A percentile compares a stretch with the other conserved stretches of the same genome.
phyloP scores from a whole-genome alignment of 495 filamentous ascomycete species.

The Amorphotheca resinae region DNA sequence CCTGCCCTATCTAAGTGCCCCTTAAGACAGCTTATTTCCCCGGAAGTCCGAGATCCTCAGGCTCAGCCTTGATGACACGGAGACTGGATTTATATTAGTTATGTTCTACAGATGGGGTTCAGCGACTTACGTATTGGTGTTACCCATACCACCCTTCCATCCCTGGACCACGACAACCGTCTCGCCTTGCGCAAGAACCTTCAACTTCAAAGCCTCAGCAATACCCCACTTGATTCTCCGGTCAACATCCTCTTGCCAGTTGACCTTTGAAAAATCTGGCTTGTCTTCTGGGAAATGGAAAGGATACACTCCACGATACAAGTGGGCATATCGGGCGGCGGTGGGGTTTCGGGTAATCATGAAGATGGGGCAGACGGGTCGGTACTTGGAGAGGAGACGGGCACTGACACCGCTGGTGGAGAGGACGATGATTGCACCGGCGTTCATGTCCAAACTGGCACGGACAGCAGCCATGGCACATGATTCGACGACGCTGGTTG shows the following conservation, averaged over 20 bases:
- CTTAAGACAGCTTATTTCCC: not conserved
- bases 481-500: conserved; percentile 76
- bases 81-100: conserved; percentile 20
- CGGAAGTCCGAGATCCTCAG: conserved; percentile 32
- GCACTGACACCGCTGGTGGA: conserved; percentile 87
- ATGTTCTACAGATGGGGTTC: not conserved
- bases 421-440: conserved; percentile 85
- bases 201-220: conserved; percentile 66
- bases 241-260: conserved; percentile 99
- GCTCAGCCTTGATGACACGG: conserved; percentile 44
- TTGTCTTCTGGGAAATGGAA: conserved; percentile 88
- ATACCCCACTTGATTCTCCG: conserved; percentile 93
- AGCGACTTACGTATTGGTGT: conserved; percentile 73
- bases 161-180: conserved; percentile 91
- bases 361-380: conserved; percentile 95
- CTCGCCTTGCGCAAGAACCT: conserved; percentile 70
- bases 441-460: conserved; percentile 87
- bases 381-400: conserved; percentile 92
- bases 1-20: too few species aligned
- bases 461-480: conserved; percentile 94
- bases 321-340: conserved; percentile 79
- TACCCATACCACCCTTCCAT: conserved; percentile 93
- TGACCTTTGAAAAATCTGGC: conserved; percentile 76
- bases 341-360: conserved; percentile 86
- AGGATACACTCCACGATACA: conserved; percentile 96